These are phyloP conservation scores for Avena sativa DNA, from an alignment of 176 grass and related monocot genomes.

Conservation along the genomic window DNA sequence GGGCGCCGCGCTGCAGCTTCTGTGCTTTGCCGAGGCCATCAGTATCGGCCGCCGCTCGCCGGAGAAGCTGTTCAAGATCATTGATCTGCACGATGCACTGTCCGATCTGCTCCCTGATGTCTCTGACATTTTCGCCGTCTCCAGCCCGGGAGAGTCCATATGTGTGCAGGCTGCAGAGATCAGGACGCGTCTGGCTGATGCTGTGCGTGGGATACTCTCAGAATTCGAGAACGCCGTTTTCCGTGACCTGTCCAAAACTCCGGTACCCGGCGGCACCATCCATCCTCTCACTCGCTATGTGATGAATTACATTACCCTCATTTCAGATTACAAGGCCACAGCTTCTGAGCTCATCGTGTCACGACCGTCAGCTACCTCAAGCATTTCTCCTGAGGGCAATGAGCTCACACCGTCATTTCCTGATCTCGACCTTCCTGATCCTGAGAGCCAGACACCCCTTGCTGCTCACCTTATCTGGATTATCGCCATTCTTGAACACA, in stretches of 20 bases:
- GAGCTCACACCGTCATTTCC: slow-evolving; percentile 39
- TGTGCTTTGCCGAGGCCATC: slow-evolving; percentile 89
- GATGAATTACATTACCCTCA: slow-evolving; percentile 88
- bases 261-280: slow-evolving; percentile 83
- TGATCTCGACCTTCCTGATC: slow-evolving; percentile 72
- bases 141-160: slow-evolving; percentile 73
- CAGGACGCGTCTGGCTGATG: slow-evolving; percentile 72
- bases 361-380: slow-evolving; percentile 58
- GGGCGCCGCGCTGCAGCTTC: slow-evolving; percentile 84
- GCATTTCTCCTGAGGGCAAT: slow-evolving; percentile 39
- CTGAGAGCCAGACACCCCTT: slow-evolving; percentile 70
- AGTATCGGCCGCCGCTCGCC: slow-evolving; percentile 86
- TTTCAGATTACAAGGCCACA: slow-evolving; percentile 88
- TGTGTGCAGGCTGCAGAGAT: slow-evolving; percentile 76
- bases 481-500: slow-evolving; percentile 81
- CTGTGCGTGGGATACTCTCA: slow-evolving; percentile 82
- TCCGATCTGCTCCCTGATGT: slow-evolving; percentile 81
- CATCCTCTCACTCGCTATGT: slow-evolving; percentile 96
- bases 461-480: slow-evolving; percentile 84
- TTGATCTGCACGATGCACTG: slow-evolving; percentile 87
- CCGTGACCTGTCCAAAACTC: slow-evolving; percentile 71
- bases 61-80: slow-evolving; percentile 94
- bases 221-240: slow-evolving; percentile 94
- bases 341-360: slow-evolving; percentile 72
- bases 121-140: slow-evolving; percentile 65